Percentiles rank a stretch among this genome's conserved stretches.
Evolutionary conservation across 2,329 filamentous ascomycete species (phyloP).

Genomic region (Penicillium decumbens): DNA sequence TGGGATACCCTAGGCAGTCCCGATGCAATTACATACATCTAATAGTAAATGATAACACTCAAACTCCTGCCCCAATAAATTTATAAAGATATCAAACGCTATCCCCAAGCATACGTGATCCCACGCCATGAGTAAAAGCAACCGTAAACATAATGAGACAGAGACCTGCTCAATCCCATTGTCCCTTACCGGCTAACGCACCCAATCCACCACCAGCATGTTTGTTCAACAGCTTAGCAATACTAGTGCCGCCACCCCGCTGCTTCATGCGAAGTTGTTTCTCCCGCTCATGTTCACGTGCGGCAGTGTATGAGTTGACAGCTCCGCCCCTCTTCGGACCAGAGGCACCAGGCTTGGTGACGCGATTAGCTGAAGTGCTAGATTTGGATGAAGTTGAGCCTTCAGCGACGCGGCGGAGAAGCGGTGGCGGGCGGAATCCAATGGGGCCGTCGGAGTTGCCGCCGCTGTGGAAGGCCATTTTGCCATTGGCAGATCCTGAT

Average conservation of each 20-base stretch:
- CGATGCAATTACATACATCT: background rate
- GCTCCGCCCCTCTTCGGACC: constrained; percentile 56
- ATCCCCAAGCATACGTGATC: background rate
- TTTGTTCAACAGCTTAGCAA: constrained; percentile 37
- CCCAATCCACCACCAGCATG: constrained; percentile 38
- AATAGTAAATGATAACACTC: background rate
- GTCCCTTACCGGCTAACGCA: constrained; percentile 33
- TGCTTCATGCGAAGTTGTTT: constrained; percentile 50
- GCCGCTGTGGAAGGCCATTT: constrained; percentile 34
- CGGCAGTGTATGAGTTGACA: constrained; percentile 54
- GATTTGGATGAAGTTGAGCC: constrained; percentile 28
- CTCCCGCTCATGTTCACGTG: constrained; percentile 56
- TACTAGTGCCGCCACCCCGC: constrained; percentile 37
- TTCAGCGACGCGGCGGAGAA: constrained; percentile 30
- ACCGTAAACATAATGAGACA: background rate
- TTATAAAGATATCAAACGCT: background rate
- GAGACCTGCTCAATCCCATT: constrained; percentile 36
- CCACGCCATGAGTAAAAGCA: background rate
- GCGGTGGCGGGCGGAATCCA: constrained; percentile 33
- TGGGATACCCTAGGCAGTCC: background rate
- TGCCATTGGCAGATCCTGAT: constrained; percentile 23
- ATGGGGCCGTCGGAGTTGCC: constrained; percentile 19
- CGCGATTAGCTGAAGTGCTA: constrained; percentile 18
- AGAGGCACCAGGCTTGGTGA: constrained; percentile 37
- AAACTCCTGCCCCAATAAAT: background rate